Percentiles rank a stretch among this genome's conserved stretches.
These are phyloP conservation scores for Acacia confusa DNA, from an alignment of 306 rosid species.

Conservation along the genomic window DNA sequence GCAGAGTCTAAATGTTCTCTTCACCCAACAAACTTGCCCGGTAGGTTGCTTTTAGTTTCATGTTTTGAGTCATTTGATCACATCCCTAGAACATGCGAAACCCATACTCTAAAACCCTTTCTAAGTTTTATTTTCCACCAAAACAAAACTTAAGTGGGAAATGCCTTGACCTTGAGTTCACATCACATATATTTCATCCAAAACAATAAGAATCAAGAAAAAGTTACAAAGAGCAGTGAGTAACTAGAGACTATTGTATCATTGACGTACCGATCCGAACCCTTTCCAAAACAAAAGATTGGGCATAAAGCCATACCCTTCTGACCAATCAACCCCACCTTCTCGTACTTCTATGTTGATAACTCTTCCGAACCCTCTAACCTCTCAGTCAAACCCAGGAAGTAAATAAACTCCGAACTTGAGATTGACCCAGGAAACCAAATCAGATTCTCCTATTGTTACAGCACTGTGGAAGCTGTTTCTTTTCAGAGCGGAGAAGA, in stretches of 20 bases:
- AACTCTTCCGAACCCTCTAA: conserved; percentile 4
- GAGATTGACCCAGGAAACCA: conserved; percentile 28
- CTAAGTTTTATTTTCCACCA: conserved; percentile 3
- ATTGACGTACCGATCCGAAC: conserved; percentile 59
- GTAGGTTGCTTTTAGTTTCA: neutral
- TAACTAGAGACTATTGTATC: conserved; percentile 2
- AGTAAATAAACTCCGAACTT: conserved; percentile 30
- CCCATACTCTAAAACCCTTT: conserved; percentile 34
- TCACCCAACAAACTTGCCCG: conserved; percentile 6
- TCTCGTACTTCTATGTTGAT: neutral
- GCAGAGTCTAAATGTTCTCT: conserved; percentile 14
- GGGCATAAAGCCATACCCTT: conserved; percentile 53
- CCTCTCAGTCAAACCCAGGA: conserved; percentile 24
- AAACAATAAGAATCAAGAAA: neutral
- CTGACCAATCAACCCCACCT: conserved; percentile 35
- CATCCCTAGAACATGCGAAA: conserved; percentile 22
- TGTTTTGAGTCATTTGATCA: neutral
- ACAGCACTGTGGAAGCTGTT: neutral
- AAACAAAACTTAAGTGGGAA: neutral
- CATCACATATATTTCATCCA: neutral
- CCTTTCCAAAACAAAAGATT: conserved; percentile 57
- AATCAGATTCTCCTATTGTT: conserved; percentile 22
- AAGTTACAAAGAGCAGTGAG: neutral
- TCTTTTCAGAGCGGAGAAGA: conserved; percentile 15
- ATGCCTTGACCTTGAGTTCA: conserved; percentile 10